Base-by-base conservation (phyloP, 805 yeast genomes). In the Kluyveromyces siamensis region DNA sequence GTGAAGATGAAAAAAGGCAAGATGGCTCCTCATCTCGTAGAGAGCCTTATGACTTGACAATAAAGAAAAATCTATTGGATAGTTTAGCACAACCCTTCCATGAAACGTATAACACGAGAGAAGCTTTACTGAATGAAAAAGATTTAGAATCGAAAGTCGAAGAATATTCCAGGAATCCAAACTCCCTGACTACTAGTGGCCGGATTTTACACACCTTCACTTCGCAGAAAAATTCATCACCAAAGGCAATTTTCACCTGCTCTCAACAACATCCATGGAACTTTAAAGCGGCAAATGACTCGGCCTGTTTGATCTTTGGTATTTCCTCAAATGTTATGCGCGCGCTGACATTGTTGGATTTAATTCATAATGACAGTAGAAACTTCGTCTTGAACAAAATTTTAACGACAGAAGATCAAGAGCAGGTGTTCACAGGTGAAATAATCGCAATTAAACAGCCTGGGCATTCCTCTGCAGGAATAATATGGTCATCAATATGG, bases 401-500 rank as follows among this genome's bases (percentile, higher is more conserved):
- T 48, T 64, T 62, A 47, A 58, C 63, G 10, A 58, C 65, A 1
- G 72, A 55, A 55, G 63, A 53, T 47, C 70, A 53, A 55, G 77
- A 77, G 50, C 74, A 82, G 45, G 77, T 83, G 0, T 85, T 85
- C 60, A 77, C 89, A 1, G 97, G 96, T 50, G 93, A 87, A 57
- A 80, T 89, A 44, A 80, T 88, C 11, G 96, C 95, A 9, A 84
- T 89, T 43, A 72, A 77, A 39, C 75, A 87, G 55, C 80, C 83
- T 13, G 84, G 85, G 16, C 75, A 75, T 44, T 47, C 52, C 10
- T 49, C 46, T 21, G 49, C 58, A 2, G 75, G 75, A 27, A 70
- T 77, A 50, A 85, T 90, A 0, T 83, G 95, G 85, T 89, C 96
- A 10, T 85, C 96, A 0, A 66, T 90, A 48, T 91, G 96, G 96